Base-by-base conservation (phyloP, 73 alveolate genomes). In the Urostyla sp. region DNA sequence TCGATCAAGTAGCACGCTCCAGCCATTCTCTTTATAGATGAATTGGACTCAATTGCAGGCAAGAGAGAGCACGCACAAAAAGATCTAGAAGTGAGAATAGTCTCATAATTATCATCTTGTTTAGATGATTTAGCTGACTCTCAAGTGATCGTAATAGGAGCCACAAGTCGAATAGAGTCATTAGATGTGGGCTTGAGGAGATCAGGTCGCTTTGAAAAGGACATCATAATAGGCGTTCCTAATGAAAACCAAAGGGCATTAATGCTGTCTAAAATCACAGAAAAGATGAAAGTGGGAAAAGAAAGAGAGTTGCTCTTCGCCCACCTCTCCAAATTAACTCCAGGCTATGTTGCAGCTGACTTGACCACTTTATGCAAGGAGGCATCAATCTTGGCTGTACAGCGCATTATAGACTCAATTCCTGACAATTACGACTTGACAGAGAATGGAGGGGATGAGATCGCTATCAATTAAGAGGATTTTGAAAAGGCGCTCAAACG, bases 341-440 rank as follows among this genome's bases (percentile, higher is more conserved):
- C 99, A 0, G 99, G 99, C n/a, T 98, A 90, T 77, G 99, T 98
- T 20, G 99, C 98, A 6, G 99, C 99, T 0, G 99, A 98, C 80
- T 88, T 98, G 38, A 78, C 89, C 44, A 90, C 99, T 10, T 69
- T 94, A 34, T 88, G 95, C 67, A 90, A 94, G 79, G 95, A 94
- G 43, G 98, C 99, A 30, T 95, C 98, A 11, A 97, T 91, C 31
- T 75, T 81, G 73, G 97, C 97, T 6, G 94, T 92, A 20, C 79
- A 84, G 24, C 73, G 97, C 30, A 81, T 87, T 27, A 51, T 75
- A 0, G 59, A 58, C 52, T 24, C 67, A n/a, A n/a, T n/a, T 38
- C 75, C 28, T 0, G 32, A 37, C 38, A 27, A 21, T 26, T 36
- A 35, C 1, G 72, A 55, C 8, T n/a, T 7, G 48, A 26, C 49